These are phyloP conservation scores for Thecaphora thlaspeos DNA, from an alignment of 1,284 basidiomycete species.

Conservation along the genomic window DNA sequence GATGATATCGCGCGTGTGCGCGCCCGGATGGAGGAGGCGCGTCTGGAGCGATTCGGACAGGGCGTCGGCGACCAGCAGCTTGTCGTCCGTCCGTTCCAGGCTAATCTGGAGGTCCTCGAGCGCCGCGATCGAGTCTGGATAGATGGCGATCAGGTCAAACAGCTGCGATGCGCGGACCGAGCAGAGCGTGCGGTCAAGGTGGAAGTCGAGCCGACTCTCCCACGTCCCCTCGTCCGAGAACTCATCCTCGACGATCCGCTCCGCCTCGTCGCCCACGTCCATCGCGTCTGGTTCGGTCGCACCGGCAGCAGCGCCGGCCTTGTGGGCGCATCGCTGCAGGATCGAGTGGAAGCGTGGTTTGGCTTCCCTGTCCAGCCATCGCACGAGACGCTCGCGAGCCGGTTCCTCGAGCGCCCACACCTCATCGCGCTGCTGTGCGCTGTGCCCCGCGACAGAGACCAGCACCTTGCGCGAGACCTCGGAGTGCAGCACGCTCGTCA, in stretches of 20 bases:
- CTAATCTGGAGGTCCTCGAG: slow-evolving; percentile 80
- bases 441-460: slow-evolving; percentile 14
- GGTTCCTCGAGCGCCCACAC: slow-evolving; percentile 20
- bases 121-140: slow-evolving; percentile 80
- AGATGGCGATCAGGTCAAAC: slow-evolving; percentile 93
- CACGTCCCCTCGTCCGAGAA: slow-evolving; percentile 7
- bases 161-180: slow-evolving; percentile 63
- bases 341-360: slow-evolving; percentile 26
- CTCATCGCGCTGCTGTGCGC: slow-evolving; percentile 12
- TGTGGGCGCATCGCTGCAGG: background rate
- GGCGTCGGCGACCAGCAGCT: slow-evolving; percentile 66
- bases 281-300: background rate
- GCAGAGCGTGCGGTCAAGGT: slow-evolving; percentile 38
- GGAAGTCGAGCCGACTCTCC: slow-evolving; percentile 31
- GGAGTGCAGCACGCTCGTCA: slow-evolving; percentile 18
- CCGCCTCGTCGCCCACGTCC: background rate
- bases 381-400: slow-evolving; percentile 14
- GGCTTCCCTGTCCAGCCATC: slow-evolving; percentile 23
- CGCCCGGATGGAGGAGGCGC: slow-evolving; percentile 90
- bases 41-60: slow-evolving; percentile 62
- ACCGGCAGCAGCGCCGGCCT: background rate
- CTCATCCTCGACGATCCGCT: background rate
- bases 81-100: slow-evolving; percentile 29
- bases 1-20: slow-evolving; percentile 88
- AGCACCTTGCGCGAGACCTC: slow-evolving; percentile 26